phyloP scores from a whole-genome alignment of 2,329 filamentous ascomycete genomes.

The Byssochlamys sp. region DNA sequence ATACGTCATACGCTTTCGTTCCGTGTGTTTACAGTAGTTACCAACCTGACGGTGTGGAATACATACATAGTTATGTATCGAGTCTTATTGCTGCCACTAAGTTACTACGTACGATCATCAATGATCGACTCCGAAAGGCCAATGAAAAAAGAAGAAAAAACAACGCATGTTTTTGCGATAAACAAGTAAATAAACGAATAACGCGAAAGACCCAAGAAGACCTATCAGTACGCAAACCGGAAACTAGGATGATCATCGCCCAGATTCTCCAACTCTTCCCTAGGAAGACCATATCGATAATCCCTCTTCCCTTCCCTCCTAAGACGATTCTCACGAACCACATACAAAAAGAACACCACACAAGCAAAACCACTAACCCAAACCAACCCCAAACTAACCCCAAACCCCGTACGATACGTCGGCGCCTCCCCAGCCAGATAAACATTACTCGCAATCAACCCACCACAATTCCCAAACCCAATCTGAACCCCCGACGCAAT shows the following conservation, averaged over 20 bases:
- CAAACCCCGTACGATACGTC: constrained; percentile 18
- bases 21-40: no score
- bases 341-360: constrained; percentile 20
- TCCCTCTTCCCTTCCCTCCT: constrained; percentile 27
- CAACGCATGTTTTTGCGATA: not conserved
- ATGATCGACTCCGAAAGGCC: not conserved
- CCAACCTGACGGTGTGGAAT: no score
- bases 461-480: constrained; percentile 25
- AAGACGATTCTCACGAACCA: constrained; percentile 28
- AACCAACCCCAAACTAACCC: constrained; percentile 20
- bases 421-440: constrained; percentile 22
- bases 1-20: no score
- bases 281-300: constrained; percentile 22
- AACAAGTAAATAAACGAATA: not conserved
- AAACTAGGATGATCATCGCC: constrained; percentile 33
- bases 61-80: no score
- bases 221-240: constrained; percentile 23
- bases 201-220: not conserved
- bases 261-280: constrained; percentile 28
- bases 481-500: constrained; percentile 46
- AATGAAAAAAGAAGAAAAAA: not conserved
- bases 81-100: no score
- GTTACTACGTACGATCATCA: no score
- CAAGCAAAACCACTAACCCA: constrained; percentile 27
- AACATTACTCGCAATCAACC: constrained; percentile 27